These are phyloP conservation scores for Fusarium bactridioides DNA, from an alignment of 2,329 filamentous ascomycete genomes.

Conservation along the genomic window DNA sequence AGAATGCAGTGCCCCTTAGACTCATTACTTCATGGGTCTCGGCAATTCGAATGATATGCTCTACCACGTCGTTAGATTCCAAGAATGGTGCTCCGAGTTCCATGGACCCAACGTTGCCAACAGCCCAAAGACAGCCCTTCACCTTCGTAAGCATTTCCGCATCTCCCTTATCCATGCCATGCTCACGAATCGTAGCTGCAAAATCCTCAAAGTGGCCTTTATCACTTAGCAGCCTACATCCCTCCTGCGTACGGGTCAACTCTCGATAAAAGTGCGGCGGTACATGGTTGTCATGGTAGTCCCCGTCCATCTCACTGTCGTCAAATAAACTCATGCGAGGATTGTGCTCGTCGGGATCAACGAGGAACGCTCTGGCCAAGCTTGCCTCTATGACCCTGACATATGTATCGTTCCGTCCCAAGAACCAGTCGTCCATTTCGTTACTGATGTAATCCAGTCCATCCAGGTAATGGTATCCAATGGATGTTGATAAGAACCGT, in stretches of 20 bases:
- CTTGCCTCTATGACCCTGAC: constrained; percentile 96
- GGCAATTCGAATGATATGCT: constrained; percentile 86
- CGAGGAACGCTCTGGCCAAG: constrained; percentile 83
- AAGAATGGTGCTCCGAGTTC: constrained; percentile 94
- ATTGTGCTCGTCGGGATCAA: constrained; percentile 66
- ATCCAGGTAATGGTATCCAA: constrained; percentile 96
- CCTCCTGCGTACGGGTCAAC: constrained; percentile 89
- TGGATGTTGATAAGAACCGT: constrained; percentile 92
- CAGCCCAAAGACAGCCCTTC: constrained; percentile 96
- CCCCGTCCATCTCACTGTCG: constrained; percentile 63
- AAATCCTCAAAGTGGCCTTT: constrained; percentile 98
- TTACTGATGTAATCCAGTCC: constrained; percentile 98
- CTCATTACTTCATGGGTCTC: constrained; percentile 90
- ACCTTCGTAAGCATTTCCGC: constrained; percentile 87
- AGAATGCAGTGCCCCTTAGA: constrained; percentile 93
- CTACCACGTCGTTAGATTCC: constrained; percentile 87
- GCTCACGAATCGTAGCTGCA: constrained; percentile 84
- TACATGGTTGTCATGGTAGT: constrained; percentile 71
- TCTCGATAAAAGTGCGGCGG: constrained; percentile 99
- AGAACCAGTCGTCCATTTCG: constrained; percentile 99
- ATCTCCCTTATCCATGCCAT: constrained; percentile 85
- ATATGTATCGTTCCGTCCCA: constrained; percentile 96
- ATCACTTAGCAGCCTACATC: constrained; percentile 85
- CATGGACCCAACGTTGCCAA: constrained; percentile 98
- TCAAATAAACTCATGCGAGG: constrained; percentile 67